Base-by-base conservation (phyloP, 768 basidiomycete genomes). In the Boletus tomentosulus region DNA sequence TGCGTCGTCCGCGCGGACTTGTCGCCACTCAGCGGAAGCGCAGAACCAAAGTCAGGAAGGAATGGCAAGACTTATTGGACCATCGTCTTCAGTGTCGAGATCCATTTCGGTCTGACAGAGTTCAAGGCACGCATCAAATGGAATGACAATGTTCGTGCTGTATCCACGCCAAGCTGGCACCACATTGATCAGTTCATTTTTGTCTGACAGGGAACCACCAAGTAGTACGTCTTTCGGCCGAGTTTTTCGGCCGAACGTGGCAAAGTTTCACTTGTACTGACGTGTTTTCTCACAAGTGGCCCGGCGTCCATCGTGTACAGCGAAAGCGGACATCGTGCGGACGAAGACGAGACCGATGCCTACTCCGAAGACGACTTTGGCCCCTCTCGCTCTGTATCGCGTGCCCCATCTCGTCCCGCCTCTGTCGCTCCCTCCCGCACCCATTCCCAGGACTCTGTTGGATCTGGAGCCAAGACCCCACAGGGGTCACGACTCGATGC, bases 71-170 rank as follows among this genome's bases (percentile, higher is more conserved):
- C 77, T 11, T 90, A 89, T 58, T 91, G 87, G 87, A 89, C 84
- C 13, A 89, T 91, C 55, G 84, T 91, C 16, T 91, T 91, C 68
- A 86, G 85, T 30, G 84, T 91, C 30, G 88, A 89, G 65, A 89
- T 91, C 51, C 87, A 89, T 63, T 90, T 91, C 54, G 87, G 88
- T 31, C 64, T 90, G 56, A 91, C 88, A 0, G 88, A 91, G 67
- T 91, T 91, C 73, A 86, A 75, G 65, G 87, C 88, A 7, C 78
- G 87, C 52, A 89, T 90, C 49, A 90, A 89, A 67, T 90, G 87
- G 88, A 77, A 83, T 47, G 87, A 90, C 62, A 83, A 87, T 62
- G 87, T 88, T 64, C 53, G 87, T 54, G 15, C 30, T 19, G 85
- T 50, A 12, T 33, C 22, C 13, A 35, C 39, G 41, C 43, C 13